These are phyloP conservation scores for Harrya chromipes DNA, from an alignment of 768 basidiomycete genomes.

Conservation along the genomic window DNA sequence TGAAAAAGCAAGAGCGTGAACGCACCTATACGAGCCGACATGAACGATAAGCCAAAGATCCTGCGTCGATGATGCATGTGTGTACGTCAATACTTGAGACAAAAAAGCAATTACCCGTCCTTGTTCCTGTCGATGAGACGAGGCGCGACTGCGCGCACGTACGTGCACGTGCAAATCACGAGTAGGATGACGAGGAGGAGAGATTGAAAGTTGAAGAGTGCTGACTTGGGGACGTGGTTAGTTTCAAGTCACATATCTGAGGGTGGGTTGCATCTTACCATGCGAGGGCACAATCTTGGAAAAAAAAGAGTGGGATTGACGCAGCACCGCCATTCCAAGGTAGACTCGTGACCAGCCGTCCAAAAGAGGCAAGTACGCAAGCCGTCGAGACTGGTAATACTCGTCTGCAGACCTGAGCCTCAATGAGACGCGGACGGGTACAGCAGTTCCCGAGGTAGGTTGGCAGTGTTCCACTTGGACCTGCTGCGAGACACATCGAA, in stretches of 20 bases:
- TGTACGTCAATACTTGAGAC: not conserved
- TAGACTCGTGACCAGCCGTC: too few species aligned
- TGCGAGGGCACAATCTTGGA: not conserved
- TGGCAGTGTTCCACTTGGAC: too few species aligned
- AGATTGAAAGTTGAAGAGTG: conserved; percentile 97
- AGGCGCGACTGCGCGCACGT: conserved; percentile 87
- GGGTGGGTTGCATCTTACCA: conserved; percentile 12
- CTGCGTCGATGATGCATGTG: conserved; percentile 37
- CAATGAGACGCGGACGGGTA: too few species aligned
- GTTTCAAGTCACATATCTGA: not conserved
- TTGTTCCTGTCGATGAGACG: conserved; percentile 91
- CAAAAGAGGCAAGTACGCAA: too few species aligned
- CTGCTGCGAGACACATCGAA: too few species aligned
- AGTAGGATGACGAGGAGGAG: conserved; percentile 90
- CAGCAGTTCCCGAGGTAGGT: too few species aligned
- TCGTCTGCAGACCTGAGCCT: too few species aligned
- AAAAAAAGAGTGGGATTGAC: too few species aligned
- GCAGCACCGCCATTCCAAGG: too few species aligned
- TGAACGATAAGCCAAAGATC: conserved; percentile 91
- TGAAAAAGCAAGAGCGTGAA: not conserved
- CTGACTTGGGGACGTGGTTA: conserved; percentile 54
- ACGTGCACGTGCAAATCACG: conserved; percentile 96
- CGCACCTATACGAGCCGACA: conserved; percentile 92
- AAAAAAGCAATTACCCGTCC: conserved; percentile 67
- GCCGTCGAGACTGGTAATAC: too few species aligned